Evolutionary conservation across 495 filamentous ascomycete species (phyloP).

Genomic region (Neurospora pannonica): DNA sequence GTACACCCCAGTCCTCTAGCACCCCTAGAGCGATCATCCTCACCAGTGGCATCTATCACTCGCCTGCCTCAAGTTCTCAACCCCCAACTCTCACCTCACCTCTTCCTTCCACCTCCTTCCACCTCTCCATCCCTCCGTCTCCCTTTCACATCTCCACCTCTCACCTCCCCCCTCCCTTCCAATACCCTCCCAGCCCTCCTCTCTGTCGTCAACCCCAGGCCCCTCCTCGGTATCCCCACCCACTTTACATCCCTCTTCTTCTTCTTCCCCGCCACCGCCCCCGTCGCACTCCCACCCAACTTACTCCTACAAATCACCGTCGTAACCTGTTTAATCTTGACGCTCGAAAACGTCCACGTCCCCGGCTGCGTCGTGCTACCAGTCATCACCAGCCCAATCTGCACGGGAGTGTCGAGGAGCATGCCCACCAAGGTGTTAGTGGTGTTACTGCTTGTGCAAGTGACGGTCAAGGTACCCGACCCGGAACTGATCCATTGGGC

Average conservation of each 20-base stretch:
- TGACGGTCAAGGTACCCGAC: constrained; percentile 10
- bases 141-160: neutral
- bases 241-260: too few species aligned
- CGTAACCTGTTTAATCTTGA: neutral
- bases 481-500: constrained; percentile 10
- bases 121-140: too few species aligned
- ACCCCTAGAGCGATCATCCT: neutral
- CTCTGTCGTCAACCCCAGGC: too few species aligned
- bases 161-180: too few species aligned
- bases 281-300: neutral
- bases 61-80: neutral
- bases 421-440: constrained; percentile 22
- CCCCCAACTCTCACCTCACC: neutral
- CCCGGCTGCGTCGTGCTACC: neutral
- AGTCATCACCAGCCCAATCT: neutral
- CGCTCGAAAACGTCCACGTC: neutral
- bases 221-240: too few species aligned
- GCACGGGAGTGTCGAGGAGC: constrained; percentile 23
- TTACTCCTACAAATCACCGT: neutral
- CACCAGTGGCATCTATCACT: too few species aligned
- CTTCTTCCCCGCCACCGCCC: neutral
- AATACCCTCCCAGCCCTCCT: too few species aligned
- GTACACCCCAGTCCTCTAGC: neutral
- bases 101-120: neutral
- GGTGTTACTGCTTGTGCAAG: constrained; percentile 16